A percentile compares a stretch with the other conserved stretches of the same genome.
These are phyloP conservation scores for Diaporthe ilicicola DNA, from an alignment of 2,329 filamentous ascomycete species.

Conservation along the genomic window DNA sequence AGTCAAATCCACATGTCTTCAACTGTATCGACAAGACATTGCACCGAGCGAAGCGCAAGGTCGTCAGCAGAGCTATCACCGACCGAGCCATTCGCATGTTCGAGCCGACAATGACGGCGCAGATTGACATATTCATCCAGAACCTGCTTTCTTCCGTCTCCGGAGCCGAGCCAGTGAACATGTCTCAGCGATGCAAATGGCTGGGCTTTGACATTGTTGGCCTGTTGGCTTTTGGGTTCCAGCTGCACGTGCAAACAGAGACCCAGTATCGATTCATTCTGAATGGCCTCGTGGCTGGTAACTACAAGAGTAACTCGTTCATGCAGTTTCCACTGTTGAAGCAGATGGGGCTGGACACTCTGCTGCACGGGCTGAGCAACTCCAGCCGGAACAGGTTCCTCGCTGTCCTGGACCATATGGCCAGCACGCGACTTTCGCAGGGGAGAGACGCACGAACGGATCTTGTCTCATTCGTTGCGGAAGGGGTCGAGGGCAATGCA, in stretches of 20 bases:
- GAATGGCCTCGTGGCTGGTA: conserved; percentile 20
- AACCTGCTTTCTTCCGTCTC: background rate
- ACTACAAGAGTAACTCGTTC: conserved; percentile 30
- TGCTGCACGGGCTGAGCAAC: background rate
- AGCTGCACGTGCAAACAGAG: conserved; percentile 33
- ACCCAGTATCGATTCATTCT: conserved; percentile 27
- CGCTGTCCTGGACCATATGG: conserved; percentile 30
- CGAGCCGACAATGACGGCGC: conserved; percentile 36
- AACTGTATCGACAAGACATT: conserved; percentile 2
- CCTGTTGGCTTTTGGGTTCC: conserved; percentile 34
- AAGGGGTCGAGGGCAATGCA: conserved; percentile 14
- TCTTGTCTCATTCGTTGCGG: conserved; percentile 58
- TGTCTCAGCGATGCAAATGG: conserved; percentile 30
- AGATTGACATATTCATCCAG: conserved; percentile 35
- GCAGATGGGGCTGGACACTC: conserved; percentile 27
- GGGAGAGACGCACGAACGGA: conserved; percentile 46
- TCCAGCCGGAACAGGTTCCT: conserved; percentile 23
- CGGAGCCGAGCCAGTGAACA: conserved; percentile 24
- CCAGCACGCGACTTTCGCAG: conserved; percentile 13
- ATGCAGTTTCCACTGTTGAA: conserved; percentile 35
- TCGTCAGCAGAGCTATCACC: conserved; percentile 28
- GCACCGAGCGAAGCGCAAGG: background rate
- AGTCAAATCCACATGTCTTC: background rate
- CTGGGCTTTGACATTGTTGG: conserved; percentile 34
- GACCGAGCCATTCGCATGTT: conserved; percentile 35